These are phyloP conservation scores for Boletus eberwhitei DNA, from an alignment of 768 basidiomycete species.

Conservation along the genomic window DNA sequence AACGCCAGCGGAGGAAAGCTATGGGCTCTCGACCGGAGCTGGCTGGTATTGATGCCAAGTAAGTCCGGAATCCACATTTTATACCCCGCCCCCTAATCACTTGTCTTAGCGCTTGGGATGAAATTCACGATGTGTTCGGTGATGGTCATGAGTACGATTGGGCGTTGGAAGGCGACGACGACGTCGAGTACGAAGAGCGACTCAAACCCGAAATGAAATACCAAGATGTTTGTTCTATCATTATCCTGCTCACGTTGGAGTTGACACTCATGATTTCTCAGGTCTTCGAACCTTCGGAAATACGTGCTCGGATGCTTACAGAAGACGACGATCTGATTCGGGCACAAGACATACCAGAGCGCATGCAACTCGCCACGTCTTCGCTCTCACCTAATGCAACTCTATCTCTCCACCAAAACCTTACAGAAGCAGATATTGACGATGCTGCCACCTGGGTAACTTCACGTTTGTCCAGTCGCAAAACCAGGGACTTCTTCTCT, in stretches of 20 bases:
- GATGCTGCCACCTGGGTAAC: constrained; percentile 89
- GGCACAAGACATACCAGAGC: constrained; percentile 86
- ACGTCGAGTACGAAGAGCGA: constrained; percentile 40
- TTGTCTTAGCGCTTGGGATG: constrained; percentile 80
- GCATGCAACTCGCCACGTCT: constrained; percentile 88
- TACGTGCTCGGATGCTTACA: constrained; percentile 81
- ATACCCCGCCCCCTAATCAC: constrained; percentile 9
- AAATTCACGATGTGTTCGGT: constrained; percentile 94
- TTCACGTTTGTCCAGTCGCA: constrained; percentile 65
- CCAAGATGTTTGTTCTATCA: constrained; percentile 59
- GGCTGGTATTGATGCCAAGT: constrained; percentile 82
- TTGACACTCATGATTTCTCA: constrained; percentile 31
- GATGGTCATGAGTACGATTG: constrained; percentile 96
- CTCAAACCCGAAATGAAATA: constrained; percentile 77
- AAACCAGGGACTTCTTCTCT: constrained; percentile 71
- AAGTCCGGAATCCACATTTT: constrained; percentile 31
- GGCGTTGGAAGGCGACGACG: constrained; percentile 84
- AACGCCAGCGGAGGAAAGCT: constrained; percentile 63
- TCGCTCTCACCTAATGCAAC: constrained; percentile 69
- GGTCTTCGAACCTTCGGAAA: constrained; percentile 99
- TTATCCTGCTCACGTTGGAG: background rate
- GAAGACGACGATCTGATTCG: constrained; percentile 94
- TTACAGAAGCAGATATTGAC: constrained; percentile 70
- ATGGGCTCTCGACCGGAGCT: constrained; percentile 65
- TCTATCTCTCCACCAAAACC: constrained; percentile 55